phyloP scores from a whole-genome alignment of 768 basidiomycete species.

The Tulasnella sp. region DNA sequence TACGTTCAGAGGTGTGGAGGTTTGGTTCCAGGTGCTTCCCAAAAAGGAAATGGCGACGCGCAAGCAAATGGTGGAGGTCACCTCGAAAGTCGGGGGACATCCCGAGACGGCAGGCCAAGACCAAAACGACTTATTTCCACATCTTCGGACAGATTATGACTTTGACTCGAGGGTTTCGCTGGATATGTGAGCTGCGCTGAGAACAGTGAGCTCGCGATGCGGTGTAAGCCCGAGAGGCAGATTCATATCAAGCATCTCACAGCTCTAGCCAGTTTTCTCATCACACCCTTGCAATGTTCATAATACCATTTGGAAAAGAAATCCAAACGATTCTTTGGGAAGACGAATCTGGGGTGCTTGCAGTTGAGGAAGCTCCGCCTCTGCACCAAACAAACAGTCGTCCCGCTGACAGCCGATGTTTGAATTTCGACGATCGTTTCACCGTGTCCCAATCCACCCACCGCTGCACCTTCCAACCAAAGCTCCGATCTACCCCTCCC shows the following conservation, averaged over 20 bases:
- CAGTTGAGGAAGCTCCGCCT: not conserved
- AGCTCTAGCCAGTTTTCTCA: too few relatives aligned
- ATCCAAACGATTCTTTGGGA: too few relatives aligned
- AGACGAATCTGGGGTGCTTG: not conserved
- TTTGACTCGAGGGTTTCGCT: too few relatives aligned
- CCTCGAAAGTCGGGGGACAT: not conserved
- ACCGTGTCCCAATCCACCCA: slow-evolving; percentile 4
- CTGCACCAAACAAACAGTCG: not conserved
- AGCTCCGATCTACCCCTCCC: not conserved
- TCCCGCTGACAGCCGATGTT: not conserved
- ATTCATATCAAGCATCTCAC: too few relatives aligned
- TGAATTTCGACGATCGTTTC: slow-evolving; percentile 2
- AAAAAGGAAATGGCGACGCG: not conserved
- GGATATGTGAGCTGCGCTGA: too few relatives aligned
- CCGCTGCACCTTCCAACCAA: not conserved
- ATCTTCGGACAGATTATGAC: too few relatives aligned
- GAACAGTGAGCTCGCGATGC: too few relatives aligned
- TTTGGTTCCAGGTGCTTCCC: not conserved
- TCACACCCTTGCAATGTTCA: too few relatives aligned
- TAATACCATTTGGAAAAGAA: too few relatives aligned
- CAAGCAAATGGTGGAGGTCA: not conserved
- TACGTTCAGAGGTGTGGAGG: not conserved
- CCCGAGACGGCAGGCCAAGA: not conserved
- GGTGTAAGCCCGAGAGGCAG: too few relatives aligned
- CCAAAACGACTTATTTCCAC: not conserved